phyloP scores from a whole-genome alignment of 441 rosid genomes.

The Theobroma grandiflorum region DNA sequence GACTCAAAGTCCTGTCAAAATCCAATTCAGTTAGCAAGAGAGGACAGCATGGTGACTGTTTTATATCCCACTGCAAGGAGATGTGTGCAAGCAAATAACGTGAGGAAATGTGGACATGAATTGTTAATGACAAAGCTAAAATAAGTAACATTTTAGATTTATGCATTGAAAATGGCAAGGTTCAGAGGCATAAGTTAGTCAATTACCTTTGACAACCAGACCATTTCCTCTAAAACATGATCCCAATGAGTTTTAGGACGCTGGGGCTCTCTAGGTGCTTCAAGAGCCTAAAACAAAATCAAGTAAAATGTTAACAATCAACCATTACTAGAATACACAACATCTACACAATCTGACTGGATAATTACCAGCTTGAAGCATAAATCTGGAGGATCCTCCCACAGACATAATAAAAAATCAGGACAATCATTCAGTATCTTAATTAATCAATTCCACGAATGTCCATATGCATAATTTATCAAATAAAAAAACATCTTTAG shows the following conservation, averaged over 20 bases:
- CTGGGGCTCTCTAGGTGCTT: constrained; percentile 94
- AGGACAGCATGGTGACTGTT: constrained; percentile 17
- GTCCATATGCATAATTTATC: not conserved
- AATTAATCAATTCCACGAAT: constrained; percentile 10
- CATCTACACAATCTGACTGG: constrained; percentile 3
- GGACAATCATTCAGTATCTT: not conserved
- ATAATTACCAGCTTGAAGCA: not conserved
- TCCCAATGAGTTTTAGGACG: constrained; percentile 99
- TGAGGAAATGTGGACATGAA: not conserved
- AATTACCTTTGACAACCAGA: constrained; percentile 95
- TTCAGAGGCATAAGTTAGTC: constrained; percentile 10
- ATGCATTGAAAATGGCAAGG: not conserved
- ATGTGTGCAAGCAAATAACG: constrained; percentile 7
- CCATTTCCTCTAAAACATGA: constrained; percentile 99
- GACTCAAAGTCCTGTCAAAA: constrained; percentile 92
- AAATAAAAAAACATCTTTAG: not conserved
- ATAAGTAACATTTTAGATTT: not conserved
- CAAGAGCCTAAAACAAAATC: constrained; percentile 73
- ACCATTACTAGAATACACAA: not conserved
- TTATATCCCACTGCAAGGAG: not conserved
- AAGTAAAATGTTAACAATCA: constrained; percentile 24
- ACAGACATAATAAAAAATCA: not conserved
- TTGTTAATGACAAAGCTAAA: not conserved
- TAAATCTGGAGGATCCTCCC: not conserved
- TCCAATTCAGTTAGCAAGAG: constrained; percentile 40